Evolutionary conservation across 306 rosid genomes (phyloP).

Genomic region (Sechiopsis laciniata): DNA sequence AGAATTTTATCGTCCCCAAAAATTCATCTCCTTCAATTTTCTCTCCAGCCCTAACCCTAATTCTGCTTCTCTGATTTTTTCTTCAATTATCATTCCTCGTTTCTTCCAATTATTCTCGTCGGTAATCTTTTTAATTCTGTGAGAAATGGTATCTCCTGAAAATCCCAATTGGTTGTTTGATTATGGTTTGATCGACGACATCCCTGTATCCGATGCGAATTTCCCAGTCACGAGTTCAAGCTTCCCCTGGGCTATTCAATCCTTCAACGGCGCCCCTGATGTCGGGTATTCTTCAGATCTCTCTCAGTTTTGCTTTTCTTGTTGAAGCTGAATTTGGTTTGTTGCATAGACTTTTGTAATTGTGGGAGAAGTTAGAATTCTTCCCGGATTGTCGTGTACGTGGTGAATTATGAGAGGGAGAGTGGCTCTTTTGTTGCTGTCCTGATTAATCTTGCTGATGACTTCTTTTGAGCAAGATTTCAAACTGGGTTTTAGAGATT

Average conservation of each 20-base stretch:
- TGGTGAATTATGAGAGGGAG: not conserved
- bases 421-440: not conserved
- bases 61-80: not conserved
- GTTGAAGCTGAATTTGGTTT: not conserved
- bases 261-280: conserved; percentile 42
- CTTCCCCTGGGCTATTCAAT: conserved; percentile 61
- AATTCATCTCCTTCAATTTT: too few species aligned
- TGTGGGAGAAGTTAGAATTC: too few species aligned
- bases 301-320: not conserved
- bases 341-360: not conserved
- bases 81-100: not conserved
- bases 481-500: not conserved
- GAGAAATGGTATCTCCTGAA: conserved; percentile 85
- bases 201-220: conserved; percentile 50
- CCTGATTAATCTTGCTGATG: not conserved
- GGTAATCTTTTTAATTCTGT: not conserved
- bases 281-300: conserved; percentile 39
- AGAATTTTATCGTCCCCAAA: not conserved
- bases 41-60: too few species aligned
- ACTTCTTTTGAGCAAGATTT: not conserved
- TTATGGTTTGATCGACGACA: conserved; percentile 69
- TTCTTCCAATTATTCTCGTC: too few species aligned
- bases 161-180: conserved; percentile 80
- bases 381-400: not conserved
- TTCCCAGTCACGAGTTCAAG: conserved; percentile 48